Percentiles rank a stretch among this genome's conserved stretches.
These are phyloP conservation scores for Trichoderma semiorbis DNA, from an alignment of 2,329 filamentous ascomycete species.

Conservation along the genomic window DNA sequence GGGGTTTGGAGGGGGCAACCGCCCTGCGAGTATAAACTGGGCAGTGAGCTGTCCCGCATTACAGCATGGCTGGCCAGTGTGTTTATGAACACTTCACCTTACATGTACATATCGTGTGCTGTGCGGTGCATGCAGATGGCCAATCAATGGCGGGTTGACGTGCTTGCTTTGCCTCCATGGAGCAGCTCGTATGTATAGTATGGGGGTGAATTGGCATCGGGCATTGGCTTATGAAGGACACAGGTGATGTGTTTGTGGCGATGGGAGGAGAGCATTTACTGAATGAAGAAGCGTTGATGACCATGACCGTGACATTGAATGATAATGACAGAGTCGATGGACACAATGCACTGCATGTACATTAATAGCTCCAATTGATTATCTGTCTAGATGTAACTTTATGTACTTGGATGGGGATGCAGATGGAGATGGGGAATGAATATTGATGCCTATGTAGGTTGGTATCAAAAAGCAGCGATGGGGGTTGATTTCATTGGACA, in stretches of 20 bases:
- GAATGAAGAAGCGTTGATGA: neutral
- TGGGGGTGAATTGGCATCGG: neutral
- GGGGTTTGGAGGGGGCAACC: neutral
- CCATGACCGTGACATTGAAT: neutral
- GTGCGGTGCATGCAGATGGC: neutral
- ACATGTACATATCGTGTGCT: neutral
- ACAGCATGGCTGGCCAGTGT: slow-evolving; percentile 14
- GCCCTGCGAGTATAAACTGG: neutral
- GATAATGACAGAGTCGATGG: neutral
- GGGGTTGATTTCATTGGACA: neutral
- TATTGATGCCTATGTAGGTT: neutral
- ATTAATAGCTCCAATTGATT: neutral
- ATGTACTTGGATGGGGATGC: neutral
- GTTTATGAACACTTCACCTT: slow-evolving; percentile 18
- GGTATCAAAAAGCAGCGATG: neutral
- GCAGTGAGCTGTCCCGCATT: slow-evolving; percentile 13
- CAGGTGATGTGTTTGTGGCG: neutral
- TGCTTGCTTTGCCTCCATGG: neutral
- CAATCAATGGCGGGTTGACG: slow-evolving; percentile 2
- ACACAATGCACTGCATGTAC: neutral
- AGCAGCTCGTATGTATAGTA: neutral
- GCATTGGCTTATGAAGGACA: neutral
- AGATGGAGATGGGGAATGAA: neutral
- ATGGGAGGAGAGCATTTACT: neutral
- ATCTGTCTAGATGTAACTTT: neutral